Evolutionary conservation across 202 grass and related monocot species (phyloP).

Genomic region (Carex arenaria): DNA sequence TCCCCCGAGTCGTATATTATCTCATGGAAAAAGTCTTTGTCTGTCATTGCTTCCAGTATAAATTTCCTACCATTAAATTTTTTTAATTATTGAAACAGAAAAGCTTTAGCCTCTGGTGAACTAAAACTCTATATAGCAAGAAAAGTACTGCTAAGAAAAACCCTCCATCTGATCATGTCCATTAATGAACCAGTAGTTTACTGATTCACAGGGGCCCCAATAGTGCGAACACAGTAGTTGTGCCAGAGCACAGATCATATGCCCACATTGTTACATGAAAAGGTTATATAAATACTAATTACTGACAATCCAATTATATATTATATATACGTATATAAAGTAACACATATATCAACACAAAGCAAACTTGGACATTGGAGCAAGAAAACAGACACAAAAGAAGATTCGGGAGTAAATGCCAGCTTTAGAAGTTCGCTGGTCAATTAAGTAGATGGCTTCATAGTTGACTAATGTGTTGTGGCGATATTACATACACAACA

Average conservation of each 20-base stretch:
- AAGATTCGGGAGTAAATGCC: too few relatives aligned
- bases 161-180: conserved; percentile 48
- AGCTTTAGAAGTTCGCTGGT: too few relatives aligned
- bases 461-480: too few relatives aligned
- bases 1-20: too few relatives aligned
- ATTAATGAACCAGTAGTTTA: conserved; percentile 80
- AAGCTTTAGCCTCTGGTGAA: neutral
- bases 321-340: too few relatives aligned
- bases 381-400: too few relatives aligned
- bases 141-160: neutral
- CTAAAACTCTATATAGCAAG: neutral
- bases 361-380: neutral
- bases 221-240: conserved; percentile 49
- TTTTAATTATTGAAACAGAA: neutral
- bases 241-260: conserved; percentile 75
- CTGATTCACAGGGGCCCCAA: conserved; percentile 76
- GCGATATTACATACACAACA: too few relatives aligned
- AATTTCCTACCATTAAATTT: too few relatives aligned
- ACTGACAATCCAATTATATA: too few relatives aligned
- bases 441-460: too few relatives aligned
- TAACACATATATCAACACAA: neutral
- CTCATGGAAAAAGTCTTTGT: too few relatives aligned
- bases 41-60: too few relatives aligned
- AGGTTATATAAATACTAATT: neutral
- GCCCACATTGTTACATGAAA: conserved; percentile 19